A percentile compares a stretch with the other conserved stretches of the same genome.
Conservation (phyloP, 306 rosid genomes). For the Cicer cuneatum region DNA sequence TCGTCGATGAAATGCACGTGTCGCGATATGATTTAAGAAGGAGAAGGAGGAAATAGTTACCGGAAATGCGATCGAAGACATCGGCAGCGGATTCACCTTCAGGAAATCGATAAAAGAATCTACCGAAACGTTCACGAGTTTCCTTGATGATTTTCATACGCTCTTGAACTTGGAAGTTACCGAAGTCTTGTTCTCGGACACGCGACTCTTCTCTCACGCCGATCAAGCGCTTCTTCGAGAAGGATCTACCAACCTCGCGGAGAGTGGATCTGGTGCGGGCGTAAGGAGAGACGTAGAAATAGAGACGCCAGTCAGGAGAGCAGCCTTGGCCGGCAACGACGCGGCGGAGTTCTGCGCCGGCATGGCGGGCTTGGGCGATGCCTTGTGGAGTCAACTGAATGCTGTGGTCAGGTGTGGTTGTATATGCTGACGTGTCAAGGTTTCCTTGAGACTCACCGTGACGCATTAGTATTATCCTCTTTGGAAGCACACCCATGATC, state of each 20-base stretch:
- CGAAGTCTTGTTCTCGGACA: conserved; percentile 88
- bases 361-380: conserved; percentile 62
- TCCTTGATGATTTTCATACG: conserved; percentile 68
- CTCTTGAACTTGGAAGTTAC: conserved; percentile 86
- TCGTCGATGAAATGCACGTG: background rate
- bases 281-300: conserved; percentile 91
- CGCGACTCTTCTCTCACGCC: conserved; percentile 93
- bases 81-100: conserved; percentile 98
- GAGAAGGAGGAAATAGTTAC: conserved; percentile 39
- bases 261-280: conserved; percentile 83
- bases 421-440: conserved; percentile 74
- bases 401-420: conserved; percentile 74
- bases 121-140: conserved; percentile 67
- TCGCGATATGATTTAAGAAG: background rate
- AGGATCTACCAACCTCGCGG: conserved; percentile 68
- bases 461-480: conserved; percentile 82
- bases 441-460: conserved; percentile 93
- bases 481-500: conserved; percentile 56
- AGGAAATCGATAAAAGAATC: conserved; percentile 89
- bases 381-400: conserved; percentile 70
- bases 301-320: conserved; percentile 69
- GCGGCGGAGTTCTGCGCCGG: conserved; percentile 54
- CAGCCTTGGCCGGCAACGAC: conserved; percentile 45
- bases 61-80: conserved; percentile 82
- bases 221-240: conserved; percentile 68